Evolutionary conservation across 352 stramenopile species (phyloP), one percentile per base, ranked within the genome.

Genomic region (Globisporangium mamillatum): DNA sequence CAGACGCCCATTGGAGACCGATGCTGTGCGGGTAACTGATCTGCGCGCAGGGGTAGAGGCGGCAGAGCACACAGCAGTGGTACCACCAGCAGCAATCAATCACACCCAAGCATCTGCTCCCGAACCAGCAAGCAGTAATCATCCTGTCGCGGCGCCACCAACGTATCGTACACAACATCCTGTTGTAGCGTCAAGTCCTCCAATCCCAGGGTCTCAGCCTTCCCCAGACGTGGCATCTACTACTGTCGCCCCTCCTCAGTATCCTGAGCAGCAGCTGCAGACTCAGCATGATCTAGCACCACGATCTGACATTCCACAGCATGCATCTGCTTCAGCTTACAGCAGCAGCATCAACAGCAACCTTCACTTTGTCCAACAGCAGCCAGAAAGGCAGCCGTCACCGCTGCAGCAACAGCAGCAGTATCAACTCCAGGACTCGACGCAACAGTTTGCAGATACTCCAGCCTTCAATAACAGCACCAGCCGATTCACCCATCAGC

Each of bases 241-340:
- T 24, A 4, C 16, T 4, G 8, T 1, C 29, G 29, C 29, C 44
- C 18, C 44, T 52, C 44, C 44, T 52, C 44, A 22, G 29, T 46
- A 61, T 61, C 55, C 55, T 20, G 27, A 44, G 3, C 55, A 60
- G 29, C 55, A 44, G 55, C 18, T 20, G 55, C 54, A 29, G 29
- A 10, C 10, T 60, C 62, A 60, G 8, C 10, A 48, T 20, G 44
- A 50, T 22, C 18, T 14, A 50, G 44, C 6, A 6, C 18, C 0
- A 50, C 44, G 18, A 5, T 50, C 44, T 50, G 5, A 8, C 14
- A 9, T 50, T 22, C 44, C 16, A 50, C 44, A 44, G 36, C 36
- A 20, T 22, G 44, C 5, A 22, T 8, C 44, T 50, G 18, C 44
- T 9, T 6, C 44, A 20, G 44, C 44, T 50, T 50, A 50, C 44